Percentiles rank a stretch among this genome's conserved stretches.
These are phyloP conservation scores for Globisporangium spinosum DNA, from an alignment of 352 stramenopile genomes.

Conservation along the genomic window DNA sequence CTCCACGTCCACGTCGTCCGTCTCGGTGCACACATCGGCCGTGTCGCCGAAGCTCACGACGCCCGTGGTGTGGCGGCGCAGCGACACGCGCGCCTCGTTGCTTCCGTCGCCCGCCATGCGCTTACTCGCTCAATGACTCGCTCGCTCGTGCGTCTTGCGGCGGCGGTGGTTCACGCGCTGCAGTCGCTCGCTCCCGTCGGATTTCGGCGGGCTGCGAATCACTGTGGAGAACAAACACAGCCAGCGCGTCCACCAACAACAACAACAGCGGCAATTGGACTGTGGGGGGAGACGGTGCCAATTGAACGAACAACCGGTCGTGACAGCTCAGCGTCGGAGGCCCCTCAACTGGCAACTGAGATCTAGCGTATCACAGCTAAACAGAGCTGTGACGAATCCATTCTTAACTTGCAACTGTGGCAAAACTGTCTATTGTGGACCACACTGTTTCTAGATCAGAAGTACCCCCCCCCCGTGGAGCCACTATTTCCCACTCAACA, in stretches of 20 bases:
- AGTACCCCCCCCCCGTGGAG: neutral
- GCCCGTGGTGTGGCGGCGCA: slow-evolving; percentile 78
- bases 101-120: slow-evolving; percentile 7
- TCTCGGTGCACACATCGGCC: slow-evolving; percentile 73
- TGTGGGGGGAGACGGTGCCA: slow-evolving; percentile 3
- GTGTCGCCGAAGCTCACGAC: slow-evolving; percentile 80
- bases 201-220: slow-evolving; percentile 4
- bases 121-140: neutral
- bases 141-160: neutral
- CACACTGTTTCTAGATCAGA: neutral
- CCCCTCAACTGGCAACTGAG: neutral
- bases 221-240: slow-evolving; percentile 4
- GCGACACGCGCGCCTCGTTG: slow-evolving; percentile 35
- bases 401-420: neutral
- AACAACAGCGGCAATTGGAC: neutral
- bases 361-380: neutral
- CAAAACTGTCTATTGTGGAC: neutral
- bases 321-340: neutral
- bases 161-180: neutral
- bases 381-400: neutral
- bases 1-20: slow-evolving; percentile 71
- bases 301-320: slow-evolving; percentile 1
- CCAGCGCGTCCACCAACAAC: slow-evolving; percentile 6
- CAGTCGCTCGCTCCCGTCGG: slow-evolving; percentile 1
- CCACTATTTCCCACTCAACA: neutral